Percentiles rank a stretch among this genome's conserved stretches.
Evolutionary conservation across 2,329 filamentous ascomycete genomes (phyloP).

Genomic region (Apiospora malaysiana): DNA sequence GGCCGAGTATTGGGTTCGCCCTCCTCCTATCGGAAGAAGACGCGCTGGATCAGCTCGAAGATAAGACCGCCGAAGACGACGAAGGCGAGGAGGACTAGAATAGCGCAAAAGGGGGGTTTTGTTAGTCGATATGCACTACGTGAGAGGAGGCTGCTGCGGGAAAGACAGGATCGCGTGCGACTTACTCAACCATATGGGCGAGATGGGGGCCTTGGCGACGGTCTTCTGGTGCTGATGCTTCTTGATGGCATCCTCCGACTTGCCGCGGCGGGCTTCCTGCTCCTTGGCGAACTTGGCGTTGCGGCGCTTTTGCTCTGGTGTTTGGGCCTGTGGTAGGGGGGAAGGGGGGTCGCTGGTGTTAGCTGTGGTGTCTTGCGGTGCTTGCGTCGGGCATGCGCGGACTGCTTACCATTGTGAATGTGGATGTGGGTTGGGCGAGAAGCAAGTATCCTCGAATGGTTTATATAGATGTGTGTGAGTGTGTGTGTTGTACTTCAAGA

Average conservation of each 20-base stretch:
- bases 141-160: background rate
- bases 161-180: constrained; percentile 25
- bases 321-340: constrained; percentile 69
- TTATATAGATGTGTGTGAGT: background rate
- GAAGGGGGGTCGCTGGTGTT: too few species aligned
- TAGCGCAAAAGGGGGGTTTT: background rate
- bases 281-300: constrained; percentile 80
- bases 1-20: background rate
- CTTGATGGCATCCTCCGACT: constrained; percentile 69
- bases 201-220: constrained; percentile 63
- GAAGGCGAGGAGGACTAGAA: constrained; percentile 61
- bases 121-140: background rate
- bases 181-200: constrained; percentile 68
- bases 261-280: constrained; percentile 77
- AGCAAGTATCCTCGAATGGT: background rate
- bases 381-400: background rate
- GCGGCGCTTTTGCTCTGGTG: constrained; percentile 79
- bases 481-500: background rate
- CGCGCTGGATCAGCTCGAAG: constrained; percentile 62
- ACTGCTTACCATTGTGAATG: constrained; percentile 37
- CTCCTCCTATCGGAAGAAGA: constrained; percentile 48
- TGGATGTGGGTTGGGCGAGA: constrained; percentile 8
- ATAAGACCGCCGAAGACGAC: constrained; percentile 65
- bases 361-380: background rate
- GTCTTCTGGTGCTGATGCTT: constrained; percentile 46